Evolutionary conservation across 2,329 filamentous ascomycete genomes (phyloP), one percentile per base, ranked within the genome.

Genomic region (Neurospora crassa): DNA sequence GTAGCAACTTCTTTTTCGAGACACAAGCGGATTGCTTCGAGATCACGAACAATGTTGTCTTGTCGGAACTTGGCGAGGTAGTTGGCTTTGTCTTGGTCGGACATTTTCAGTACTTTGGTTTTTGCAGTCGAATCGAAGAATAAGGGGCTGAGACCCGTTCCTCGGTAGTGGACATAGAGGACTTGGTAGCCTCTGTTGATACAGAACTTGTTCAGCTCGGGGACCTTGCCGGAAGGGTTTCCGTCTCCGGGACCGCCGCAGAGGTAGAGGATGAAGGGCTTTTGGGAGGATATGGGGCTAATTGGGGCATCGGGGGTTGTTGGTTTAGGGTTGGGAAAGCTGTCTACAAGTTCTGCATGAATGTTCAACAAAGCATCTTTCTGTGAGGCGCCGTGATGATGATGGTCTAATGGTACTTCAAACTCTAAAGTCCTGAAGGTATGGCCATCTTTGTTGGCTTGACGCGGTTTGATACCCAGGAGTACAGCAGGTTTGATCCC

Each of bases 31-130:
- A 94, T 85, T 2, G 90, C 90, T 77, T 94, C 91, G 71, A 90
- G 91, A 75, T 94, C 91, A 68, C 85, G 85, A 7, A 93, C 90
- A 72, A 93, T 93, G 75, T 85, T 91, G 77, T 93, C 91, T 4
- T 91, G 91, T 18, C 91, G 85, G 79, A 92, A 92, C 18, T 86
- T 80, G 76, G 88, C 89, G 69, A 93, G 81, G 75, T 92, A 91
- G 67, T 87, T 83, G 1, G 88, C 88, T 76, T 92, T 89, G 63
- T 87, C 84, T 43, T 63, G 24, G 14, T 63, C 53, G 81, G 76
- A 5, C 84, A 82, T 76, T 86, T 85, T 2, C 89, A 87, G 53
- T 87, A 83, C 47, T 86, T 81, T 68, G 85, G 85, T 11, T 5
- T 53, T 14, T 29, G 11, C 91, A 81, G 1, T 86, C 89, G 14